A percentile compares a stretch with the other conserved stretches of the same genome.
These are phyloP conservation scores for Poa pratensis DNA, from an alignment of 176 grass and related monocot genomes.

Conservation along the genomic window DNA sequence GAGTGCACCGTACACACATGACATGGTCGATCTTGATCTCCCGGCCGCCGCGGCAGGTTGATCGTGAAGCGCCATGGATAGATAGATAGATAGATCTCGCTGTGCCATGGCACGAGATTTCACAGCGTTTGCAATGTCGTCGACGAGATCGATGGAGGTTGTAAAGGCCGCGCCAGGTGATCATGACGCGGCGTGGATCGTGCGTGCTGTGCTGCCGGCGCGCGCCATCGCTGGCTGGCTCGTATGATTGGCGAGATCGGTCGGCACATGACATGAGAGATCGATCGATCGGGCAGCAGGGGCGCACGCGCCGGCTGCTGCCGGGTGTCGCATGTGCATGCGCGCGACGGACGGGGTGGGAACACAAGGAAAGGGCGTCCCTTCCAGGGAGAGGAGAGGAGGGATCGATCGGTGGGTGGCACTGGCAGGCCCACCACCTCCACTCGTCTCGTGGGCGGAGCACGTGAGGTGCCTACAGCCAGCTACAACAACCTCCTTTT, in stretches of 20 bases:
- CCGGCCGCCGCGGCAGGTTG: neutral
- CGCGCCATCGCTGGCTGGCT: neutral
- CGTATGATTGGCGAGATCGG: neutral
- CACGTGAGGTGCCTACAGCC: conserved; percentile 40
- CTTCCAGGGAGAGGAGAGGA: no score
- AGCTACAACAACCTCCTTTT: neutral
- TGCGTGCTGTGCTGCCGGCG: no score
- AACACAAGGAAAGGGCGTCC: no score
- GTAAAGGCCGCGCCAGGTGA: neutral
- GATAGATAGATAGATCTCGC: no score
- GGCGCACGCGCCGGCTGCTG: neutral
- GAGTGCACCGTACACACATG: neutral
- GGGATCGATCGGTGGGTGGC: no score
- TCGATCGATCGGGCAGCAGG: no score
- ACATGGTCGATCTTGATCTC: neutral
- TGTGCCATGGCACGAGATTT: no score
- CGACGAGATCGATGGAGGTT: no score
- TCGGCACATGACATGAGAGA: neutral
- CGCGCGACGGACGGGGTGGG: neutral
- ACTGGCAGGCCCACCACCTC: neutral
- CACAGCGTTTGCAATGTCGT: no score
- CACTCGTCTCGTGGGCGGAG: conserved; percentile 31
- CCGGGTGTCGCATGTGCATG: conserved; percentile 47
- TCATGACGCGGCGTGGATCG: conserved; percentile 13
- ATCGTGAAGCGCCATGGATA: neutral